Percentiles rank a stretch among this genome's conserved stretches.
These are phyloP conservation scores for Mucor piriformis DNA, from an alignment of 371 early-diverging fungal species.

Conservation along the genomic window DNA sequence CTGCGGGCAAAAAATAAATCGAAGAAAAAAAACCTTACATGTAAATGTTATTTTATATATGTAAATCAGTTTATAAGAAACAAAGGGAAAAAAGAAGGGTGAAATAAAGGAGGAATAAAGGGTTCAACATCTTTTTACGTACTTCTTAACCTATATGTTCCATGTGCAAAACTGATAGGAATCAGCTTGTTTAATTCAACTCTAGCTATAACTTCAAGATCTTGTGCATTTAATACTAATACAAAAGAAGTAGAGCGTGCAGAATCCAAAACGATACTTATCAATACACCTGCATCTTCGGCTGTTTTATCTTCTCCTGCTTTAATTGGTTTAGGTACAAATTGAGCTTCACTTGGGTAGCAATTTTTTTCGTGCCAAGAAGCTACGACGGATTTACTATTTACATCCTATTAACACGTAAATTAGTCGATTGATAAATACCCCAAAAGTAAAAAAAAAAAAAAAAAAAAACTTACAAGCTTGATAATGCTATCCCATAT, in stretches of 20 bases:
- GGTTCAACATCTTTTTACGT: background rate
- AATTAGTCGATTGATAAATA: background rate
- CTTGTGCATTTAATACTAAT: constrained; percentile 70
- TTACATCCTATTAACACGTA: constrained; percentile 27
- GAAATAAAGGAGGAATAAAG: background rate
- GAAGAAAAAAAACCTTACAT: background rate
- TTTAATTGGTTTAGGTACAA: constrained; percentile 57
- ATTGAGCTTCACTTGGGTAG: constrained; percentile 76
- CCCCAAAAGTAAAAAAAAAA: background rate
- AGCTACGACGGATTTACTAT: constrained; percentile 32
- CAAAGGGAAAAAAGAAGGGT: background rate
- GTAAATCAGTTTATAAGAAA: background rate
- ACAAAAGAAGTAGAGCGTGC: constrained; percentile 67
- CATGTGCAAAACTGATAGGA: constrained; percentile 69
- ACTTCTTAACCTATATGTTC: constrained; percentile 30
- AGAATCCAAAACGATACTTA: constrained; percentile 76
- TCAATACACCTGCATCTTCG: constrained; percentile 71
- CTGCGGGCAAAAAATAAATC: background rate
- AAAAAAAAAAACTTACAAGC: constrained; percentile 44
- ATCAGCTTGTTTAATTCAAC: constrained; percentile 64
- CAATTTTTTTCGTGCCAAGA: constrained; percentile 64
- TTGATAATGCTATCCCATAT: constrained; percentile 76
- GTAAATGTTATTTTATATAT: background rate
- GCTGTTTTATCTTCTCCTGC: constrained; percentile 24
- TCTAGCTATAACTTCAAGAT: constrained; percentile 64